Evolutionary conservation across 2,329 filamentous ascomycete genomes (phyloP).

Genomic region (Fusarium sp.): DNA sequence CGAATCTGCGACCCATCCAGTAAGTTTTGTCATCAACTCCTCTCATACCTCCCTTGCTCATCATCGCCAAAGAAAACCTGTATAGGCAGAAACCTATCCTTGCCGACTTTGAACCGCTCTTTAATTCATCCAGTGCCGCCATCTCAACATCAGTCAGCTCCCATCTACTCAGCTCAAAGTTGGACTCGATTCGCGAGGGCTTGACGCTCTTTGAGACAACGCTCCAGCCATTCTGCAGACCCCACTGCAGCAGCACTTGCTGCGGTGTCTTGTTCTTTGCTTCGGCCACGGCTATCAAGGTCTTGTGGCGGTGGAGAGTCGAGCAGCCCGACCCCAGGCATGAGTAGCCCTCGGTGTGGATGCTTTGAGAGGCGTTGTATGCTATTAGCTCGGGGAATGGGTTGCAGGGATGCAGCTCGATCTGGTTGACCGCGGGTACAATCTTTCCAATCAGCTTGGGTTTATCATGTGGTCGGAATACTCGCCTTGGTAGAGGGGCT

Average conservation of each 20-base stretch:
- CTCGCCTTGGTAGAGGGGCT: slow-evolving; percentile 68
- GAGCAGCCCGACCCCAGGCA: slow-evolving; percentile 77
- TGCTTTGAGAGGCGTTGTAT: slow-evolving; percentile 76
- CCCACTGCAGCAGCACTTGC: slow-evolving; percentile 83
- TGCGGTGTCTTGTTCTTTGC: slow-evolving; percentile 74
- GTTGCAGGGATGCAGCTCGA: slow-evolving; percentile 83
- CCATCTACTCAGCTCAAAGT: slow-evolving; percentile 80
- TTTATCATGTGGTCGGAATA: not conserved
- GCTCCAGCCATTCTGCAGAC: slow-evolving; percentile 79
- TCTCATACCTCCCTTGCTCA: slow-evolving; percentile 60
- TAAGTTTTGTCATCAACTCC: slow-evolving; percentile 1
- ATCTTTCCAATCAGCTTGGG: slow-evolving; percentile 49
- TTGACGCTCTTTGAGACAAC: slow-evolving; percentile 89
- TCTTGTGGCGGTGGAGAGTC: slow-evolving; percentile 72
- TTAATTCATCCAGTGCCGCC: slow-evolving; percentile 70
- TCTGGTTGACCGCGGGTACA: slow-evolving; percentile 78
- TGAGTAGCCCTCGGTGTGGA: slow-evolving; percentile 79
- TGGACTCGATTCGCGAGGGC: slow-evolving; percentile 75
- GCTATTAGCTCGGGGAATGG: slow-evolving; percentile 81
- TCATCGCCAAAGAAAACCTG: slow-evolving; percentile 87
- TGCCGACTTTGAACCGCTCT: slow-evolving; percentile 85
- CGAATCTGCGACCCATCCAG: slow-evolving; percentile 20
- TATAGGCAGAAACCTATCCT: slow-evolving; percentile 76
- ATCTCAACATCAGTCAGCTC: slow-evolving; percentile 77
- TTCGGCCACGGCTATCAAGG: slow-evolving; percentile 69